Percentiles rank a stretch among this genome's conserved stretches.
These are phyloP conservation scores for Trichophyton verrucosum DNA, from an alignment of 2,329 filamentous ascomycete genomes.

Conservation along the genomic window DNA sequence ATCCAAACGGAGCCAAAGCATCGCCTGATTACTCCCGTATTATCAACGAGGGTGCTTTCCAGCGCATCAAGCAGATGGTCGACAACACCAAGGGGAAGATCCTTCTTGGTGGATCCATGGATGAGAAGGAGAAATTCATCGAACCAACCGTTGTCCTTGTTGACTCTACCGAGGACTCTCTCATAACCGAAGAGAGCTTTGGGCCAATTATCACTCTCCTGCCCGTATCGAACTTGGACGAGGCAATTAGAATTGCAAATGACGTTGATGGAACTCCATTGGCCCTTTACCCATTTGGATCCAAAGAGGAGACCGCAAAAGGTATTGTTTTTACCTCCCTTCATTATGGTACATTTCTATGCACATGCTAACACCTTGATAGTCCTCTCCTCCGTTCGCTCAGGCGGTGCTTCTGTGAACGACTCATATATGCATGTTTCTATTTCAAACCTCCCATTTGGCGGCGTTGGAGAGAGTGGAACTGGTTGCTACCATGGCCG, in stretches of 20 bases:
- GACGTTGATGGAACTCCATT: conserved; percentile 71
- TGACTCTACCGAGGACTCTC: conserved; percentile 58
- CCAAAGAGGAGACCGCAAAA: conserved; percentile 61
- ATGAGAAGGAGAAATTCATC: conserved; percentile 70
- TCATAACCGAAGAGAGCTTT: conserved; percentile 77
- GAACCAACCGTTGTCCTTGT: conserved; percentile 89
- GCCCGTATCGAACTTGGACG: conserved; percentile 64
- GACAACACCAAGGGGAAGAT: conserved; percentile 73
- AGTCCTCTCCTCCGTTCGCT: conserved; percentile 52
- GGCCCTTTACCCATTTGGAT: conserved; percentile 74
- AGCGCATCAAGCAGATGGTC: conserved; percentile 81
- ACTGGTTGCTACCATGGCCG: conserved; percentile 66
- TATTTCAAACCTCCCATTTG: conserved; percentile 63
- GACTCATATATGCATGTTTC: conserved; percentile 56
- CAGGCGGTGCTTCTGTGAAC: conserved; percentile 50
- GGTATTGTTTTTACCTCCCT: conserved; percentile 33
- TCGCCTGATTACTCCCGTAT: conserved; percentile 70
- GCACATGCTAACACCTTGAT: neutral
- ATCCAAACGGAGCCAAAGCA: conserved; percentile 66
- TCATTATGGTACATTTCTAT: neutral
- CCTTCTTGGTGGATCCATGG: conserved; percentile 70
- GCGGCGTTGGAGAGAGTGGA: conserved; percentile 70
- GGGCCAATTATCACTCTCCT: conserved; percentile 83
- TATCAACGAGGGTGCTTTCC: conserved; percentile 66
- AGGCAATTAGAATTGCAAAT: conserved; percentile 74